Conservation (phyloP, 2,329 filamentous ascomycete genomes). For the Magnaporthiopsis rhizophila region DNA sequence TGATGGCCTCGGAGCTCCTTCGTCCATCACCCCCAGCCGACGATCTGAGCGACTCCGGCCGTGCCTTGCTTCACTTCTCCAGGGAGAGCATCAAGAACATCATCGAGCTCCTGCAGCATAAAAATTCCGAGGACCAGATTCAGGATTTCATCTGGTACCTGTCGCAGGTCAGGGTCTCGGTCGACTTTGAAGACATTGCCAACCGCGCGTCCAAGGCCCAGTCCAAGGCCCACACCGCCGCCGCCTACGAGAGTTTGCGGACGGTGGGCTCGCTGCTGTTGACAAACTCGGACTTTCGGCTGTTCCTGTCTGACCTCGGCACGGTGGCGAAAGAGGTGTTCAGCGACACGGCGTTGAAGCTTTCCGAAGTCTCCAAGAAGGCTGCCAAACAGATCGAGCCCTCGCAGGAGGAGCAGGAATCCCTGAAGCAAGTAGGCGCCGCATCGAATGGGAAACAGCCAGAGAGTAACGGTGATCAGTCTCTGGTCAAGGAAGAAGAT, state of each 20-base stretch:
- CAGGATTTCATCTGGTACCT: conserved; percentile 90
- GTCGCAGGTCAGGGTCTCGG: conserved; percentile 59
- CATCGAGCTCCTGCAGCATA: conserved; percentile 73
- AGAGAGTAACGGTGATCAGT: conserved; percentile 23
- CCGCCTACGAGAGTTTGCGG: conserved; percentile 71
- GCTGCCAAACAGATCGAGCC: conserved; percentile 68
- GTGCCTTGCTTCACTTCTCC: conserved; percentile 60
- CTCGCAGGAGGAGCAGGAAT: conserved; percentile 49
- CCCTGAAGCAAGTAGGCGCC: conserved; percentile 30
- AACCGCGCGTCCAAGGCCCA: conserved; percentile 53
- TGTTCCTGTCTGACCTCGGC: conserved; percentile 74
- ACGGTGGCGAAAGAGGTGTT: conserved; percentile 78
- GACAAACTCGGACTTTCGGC: conserved; percentile 82
- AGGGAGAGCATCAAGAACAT: conserved; percentile 71
- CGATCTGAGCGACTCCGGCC: conserved; percentile 70
- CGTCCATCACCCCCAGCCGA: conserved; percentile 51
- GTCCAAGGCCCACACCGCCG: conserved; percentile 61
- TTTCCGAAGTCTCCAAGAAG: conserved; percentile 68
- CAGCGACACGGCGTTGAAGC: conserved; percentile 71
- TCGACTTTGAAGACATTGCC: conserved; percentile 59
- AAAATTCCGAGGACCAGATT: conserved; percentile 77
- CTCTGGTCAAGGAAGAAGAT: conserved; percentile 38
- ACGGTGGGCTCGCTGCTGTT: conserved; percentile 80
- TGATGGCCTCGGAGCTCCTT: conserved; percentile 70
- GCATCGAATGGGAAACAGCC: conserved; percentile 25